Base-by-base conservation (phyloP, 2,329 filamentous ascomycete genomes). In the Botrytis aclada region DNA sequence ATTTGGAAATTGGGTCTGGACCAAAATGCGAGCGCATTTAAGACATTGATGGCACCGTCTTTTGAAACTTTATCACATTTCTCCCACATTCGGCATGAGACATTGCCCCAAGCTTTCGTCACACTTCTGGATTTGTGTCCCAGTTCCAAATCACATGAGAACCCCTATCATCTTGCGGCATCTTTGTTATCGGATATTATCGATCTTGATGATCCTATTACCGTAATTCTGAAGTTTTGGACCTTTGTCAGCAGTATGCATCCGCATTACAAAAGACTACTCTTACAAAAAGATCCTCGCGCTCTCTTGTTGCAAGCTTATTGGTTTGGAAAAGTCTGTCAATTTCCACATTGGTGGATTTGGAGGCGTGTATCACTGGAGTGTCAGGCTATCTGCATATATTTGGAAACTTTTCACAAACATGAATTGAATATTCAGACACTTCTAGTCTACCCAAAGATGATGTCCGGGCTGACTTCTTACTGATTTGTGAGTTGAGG, bases 251-350 rank as follows among this genome's bases (percentile, higher is more conserved):
- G 81, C 16, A 81, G 83, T 64, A 82, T 88, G 65, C 81, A 84
- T 29, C 78, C 82, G 0, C 80, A 81, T 0, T 89, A 84, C 75
- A 82, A 82, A 20, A 45, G 47, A 5, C 74, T 89, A n/a, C 77
- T 90, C 0, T 79, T 84, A 63, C 54, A 74, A 0, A 89, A 87
- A 74, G 88, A 90, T 62, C 80, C 85, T 0, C 81, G 84, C 41
- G 88, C 88, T 0, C 77, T 90, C 74, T 78, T 89, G 18, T 76
- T 90, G 51, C 79, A 90, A n/a, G 83, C 84, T 0, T 87, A 86
- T 80, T 90, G 87, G 87, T 88, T 86, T 78, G 84, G 85, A 16
- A 84, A 86, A 74, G 78, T 86, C 22, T 83, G 81, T 22, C 77
- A 81, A 20, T 78, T 81, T 29, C 54, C 62, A 12, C 77, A 81